These are phyloP conservation scores for Leishmania tropica DNA, from an alignment of 208 protist genomes.

Conservation along the genomic window DNA sequence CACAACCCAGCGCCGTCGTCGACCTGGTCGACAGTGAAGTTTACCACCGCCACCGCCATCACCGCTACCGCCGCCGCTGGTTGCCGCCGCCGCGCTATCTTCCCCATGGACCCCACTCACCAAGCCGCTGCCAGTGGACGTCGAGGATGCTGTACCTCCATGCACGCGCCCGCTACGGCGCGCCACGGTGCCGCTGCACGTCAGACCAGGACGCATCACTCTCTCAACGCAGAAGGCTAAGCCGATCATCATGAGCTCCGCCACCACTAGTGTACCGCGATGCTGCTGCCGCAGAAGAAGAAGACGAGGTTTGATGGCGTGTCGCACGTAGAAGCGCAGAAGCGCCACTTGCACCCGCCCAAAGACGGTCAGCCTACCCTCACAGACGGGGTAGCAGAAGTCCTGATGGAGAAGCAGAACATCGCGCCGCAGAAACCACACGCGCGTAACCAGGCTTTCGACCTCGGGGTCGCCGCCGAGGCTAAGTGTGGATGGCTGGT, in stretches of 20 bases:
- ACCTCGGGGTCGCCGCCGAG: constrained; percentile 24
- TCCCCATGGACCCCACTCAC: neutral
- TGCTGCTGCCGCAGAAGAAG: constrained; percentile 13
- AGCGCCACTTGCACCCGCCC: constrained; percentile 24
- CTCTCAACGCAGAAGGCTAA: constrained; percentile 23
- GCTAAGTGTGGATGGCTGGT: constrained; percentile 21
- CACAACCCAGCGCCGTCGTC: constrained; percentile 11
- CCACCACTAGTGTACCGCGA: constrained; percentile 22
- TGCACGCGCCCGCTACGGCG: neutral
- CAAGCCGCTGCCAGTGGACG: neutral
- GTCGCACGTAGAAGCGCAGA: constrained; percentile 24
- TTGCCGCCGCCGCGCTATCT: neutral
- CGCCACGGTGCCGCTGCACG: neutral
- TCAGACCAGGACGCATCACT: constrained; percentile 8
- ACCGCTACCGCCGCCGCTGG: neutral
- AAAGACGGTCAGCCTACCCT: constrained; percentile 28
- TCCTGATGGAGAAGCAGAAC: constrained; percentile 30
- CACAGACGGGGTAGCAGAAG: constrained; percentile 50
- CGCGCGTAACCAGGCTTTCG: constrained; percentile 15
- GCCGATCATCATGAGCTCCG: constrained; percentile 30
- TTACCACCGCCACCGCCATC: constrained; percentile 4
- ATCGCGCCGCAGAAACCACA: constrained; percentile 41
- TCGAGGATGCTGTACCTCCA: neutral
- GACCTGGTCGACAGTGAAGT: constrained; percentile 12
- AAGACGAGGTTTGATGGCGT: constrained; percentile 29